phyloP scores from a whole-genome alignment of 352 stramenopile genomes.

The Aphanomyces euteiches region DNA sequence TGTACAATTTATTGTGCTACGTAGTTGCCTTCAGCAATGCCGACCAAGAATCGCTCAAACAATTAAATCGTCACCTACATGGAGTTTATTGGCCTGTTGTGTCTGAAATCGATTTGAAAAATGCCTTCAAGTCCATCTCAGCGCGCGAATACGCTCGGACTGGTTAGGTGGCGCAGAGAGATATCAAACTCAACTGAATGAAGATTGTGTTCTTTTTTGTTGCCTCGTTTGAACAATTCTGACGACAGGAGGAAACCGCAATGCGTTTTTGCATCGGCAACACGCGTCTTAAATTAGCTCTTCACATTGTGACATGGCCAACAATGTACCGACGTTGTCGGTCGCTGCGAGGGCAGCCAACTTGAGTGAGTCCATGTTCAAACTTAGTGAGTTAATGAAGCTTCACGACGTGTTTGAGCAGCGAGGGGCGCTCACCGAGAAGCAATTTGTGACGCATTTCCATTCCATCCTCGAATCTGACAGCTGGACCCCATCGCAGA shows the following conservation, averaged over 20 bases:
- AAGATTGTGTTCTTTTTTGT: no score
- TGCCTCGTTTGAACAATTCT: no score
- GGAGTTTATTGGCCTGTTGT: constrained; percentile 60
- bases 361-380: constrained; percentile 29
- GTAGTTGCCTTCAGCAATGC: constrained; percentile 65
- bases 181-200: no score
- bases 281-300: no score
- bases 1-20: constrained; percentile 37
- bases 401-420: constrained; percentile 33
- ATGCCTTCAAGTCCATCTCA: constrained; percentile 70
- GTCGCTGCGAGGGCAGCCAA: neutral
- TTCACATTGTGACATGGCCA: neutral
- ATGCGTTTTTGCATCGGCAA: no score
- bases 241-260: no score
- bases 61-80: constrained; percentile 50
- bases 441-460: constrained; percentile 35
- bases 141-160: no score
- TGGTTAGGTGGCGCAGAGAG: no score
- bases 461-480: constrained; percentile 30
- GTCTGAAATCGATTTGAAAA: constrained; percentile 59
- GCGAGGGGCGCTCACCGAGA: constrained; percentile 34
- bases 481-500: constrained; percentile 29
- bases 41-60: constrained; percentile 55
- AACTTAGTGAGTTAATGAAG: constrained; percentile 32
- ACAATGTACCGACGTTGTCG: neutral